These are phyloP conservation scores for Agaricus blazei DNA, from an alignment of 768 basidiomycete species.

Conservation along the genomic window DNA sequence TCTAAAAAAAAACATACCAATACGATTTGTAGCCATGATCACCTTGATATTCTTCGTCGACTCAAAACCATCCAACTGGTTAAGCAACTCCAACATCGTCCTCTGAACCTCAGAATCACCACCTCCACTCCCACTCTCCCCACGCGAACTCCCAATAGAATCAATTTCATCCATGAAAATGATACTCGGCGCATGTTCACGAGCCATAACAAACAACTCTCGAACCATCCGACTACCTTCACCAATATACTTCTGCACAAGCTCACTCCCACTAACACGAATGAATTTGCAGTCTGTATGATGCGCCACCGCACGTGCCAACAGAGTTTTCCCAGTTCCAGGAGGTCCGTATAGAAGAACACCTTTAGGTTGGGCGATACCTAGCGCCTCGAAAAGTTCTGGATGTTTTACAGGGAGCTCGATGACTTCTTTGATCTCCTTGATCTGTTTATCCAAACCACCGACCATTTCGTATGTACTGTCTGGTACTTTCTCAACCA, in stretches of 20 bases:
- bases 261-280: conserved; percentile 86
- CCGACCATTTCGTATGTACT: conserved; percentile 99
- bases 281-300: conserved; percentile 99
- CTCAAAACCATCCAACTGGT: conserved; percentile 89
- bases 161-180: conserved; percentile 99
- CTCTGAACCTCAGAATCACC: conserved; percentile 89
- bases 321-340: conserved; percentile 92
- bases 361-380: conserved; percentile 96
- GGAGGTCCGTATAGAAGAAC: conserved; percentile 95
- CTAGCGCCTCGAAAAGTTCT: conserved; percentile 92
- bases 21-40: conserved; percentile 96
- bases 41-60: conserved; percentile 98
- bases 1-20: conserved; percentile 43
- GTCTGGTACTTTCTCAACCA: conserved; percentile 99
- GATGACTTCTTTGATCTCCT: conserved; percentile 96
- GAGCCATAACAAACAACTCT: conserved; percentile 96
- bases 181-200: conserved; percentile 96
- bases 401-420: conserved; percentile 97
- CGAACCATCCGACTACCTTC: conserved; percentile 96
- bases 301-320: conserved; percentile 94
- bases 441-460: conserved; percentile 97
- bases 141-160: conserved; percentile 90
- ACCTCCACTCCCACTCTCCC: conserved; percentile 85
- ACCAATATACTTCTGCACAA: conserved; percentile 98
- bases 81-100: conserved; percentile 86